Evolutionary conservation across 2,329 filamentous ascomycete genomes (phyloP).

Genomic region (Huntiella moniliformis): DNA sequence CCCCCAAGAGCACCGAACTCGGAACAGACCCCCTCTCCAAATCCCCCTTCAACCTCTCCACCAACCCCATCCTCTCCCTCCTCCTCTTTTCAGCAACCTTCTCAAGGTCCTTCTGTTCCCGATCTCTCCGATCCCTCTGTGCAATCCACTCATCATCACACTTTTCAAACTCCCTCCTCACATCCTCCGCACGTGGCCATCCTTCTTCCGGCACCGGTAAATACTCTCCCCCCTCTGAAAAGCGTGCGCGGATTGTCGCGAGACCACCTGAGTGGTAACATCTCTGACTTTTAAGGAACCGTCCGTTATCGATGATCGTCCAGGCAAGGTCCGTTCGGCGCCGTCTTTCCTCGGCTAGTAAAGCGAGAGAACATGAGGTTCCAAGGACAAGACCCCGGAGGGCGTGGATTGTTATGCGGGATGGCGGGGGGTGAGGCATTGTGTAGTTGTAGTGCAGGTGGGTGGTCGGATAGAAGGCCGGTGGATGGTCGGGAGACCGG

Average conservation of each 20-base stretch:
- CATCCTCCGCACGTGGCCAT: background rate
- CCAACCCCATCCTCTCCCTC: background rate
- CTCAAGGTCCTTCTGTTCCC: background rate
- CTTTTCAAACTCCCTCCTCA: background rate
- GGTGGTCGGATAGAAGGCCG: background rate
- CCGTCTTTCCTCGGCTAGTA: slow-evolving; percentile 37
- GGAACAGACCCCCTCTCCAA: background rate
- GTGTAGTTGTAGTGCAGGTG: background rate
- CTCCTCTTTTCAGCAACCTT: background rate
- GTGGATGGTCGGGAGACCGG: background rate
- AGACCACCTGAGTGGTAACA: slow-evolving; percentile 12
- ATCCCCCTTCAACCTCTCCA: background rate
- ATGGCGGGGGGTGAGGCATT: slow-evolving; percentile 31
- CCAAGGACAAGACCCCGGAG: slow-evolving; percentile 37
- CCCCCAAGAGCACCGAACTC: too few relatives aligned
- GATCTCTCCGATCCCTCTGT: background rate
- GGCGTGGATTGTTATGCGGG: slow-evolving; percentile 35
- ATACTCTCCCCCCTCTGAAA: background rate
- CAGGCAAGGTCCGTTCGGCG: slow-evolving; percentile 32
- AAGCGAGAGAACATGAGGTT: slow-evolving; percentile 36
- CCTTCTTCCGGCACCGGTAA: background rate
- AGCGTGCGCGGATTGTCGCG: slow-evolving; percentile 9
- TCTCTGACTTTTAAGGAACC: slow-evolving; percentile 11
- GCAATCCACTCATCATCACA: background rate
- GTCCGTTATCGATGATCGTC: slow-evolving; percentile 30